Evolutionary conservation across 176 grass and related monocot genomes (phyloP), one percentile per base, ranked within the genome.

Genomic region (Musa schizocarpa): DNA sequence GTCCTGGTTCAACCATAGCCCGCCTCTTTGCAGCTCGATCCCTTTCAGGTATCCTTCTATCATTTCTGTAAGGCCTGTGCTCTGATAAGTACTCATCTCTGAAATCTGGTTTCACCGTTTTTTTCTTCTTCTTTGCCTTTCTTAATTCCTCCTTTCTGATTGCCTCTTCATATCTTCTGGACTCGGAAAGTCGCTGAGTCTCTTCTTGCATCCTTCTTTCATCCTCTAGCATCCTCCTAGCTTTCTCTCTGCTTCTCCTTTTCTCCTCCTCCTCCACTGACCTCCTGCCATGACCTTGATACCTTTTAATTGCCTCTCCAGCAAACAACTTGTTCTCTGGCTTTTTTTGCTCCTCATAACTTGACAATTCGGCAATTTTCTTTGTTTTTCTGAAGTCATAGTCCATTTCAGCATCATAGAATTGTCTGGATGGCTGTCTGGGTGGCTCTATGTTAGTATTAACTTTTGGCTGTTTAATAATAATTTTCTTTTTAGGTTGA

Each of bases 71-170:
- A 11, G 95, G 84, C 64, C 84, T 73, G 69, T 83, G 84, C 63
- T 98, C 95, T 50, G 90, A 86, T 66, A 93, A 63, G 53, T 89
- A 88, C 48, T 91, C 95, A 82, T 98, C 95, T 81, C 81, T 83
- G 26, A 98, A 98, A 86, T 93, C 88, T 61, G 89, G 95, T 73
- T 91, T 98, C 65, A 80, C 91, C 82, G 89, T 98, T 85, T 97
- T 98, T 50, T 78, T 97, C 79, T 90, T 98, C 86, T 91, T 88
- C 76, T 88, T 98, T 70, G 84, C 69, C 73, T 87, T 98, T 27
- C 86, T 85, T 26, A 83, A 77, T 74, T 98, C 95, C 68, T 91
- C 90, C 72, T 81, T 89, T 75, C 72, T 87, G 8, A 76, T 85
- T 85, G 80, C 55, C 52, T 83, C 74, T 76, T 78, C 78, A 83